Conservation (phyloP, 768 basidiomycete genomes). For the Pisolithus tinctorius region DNA sequence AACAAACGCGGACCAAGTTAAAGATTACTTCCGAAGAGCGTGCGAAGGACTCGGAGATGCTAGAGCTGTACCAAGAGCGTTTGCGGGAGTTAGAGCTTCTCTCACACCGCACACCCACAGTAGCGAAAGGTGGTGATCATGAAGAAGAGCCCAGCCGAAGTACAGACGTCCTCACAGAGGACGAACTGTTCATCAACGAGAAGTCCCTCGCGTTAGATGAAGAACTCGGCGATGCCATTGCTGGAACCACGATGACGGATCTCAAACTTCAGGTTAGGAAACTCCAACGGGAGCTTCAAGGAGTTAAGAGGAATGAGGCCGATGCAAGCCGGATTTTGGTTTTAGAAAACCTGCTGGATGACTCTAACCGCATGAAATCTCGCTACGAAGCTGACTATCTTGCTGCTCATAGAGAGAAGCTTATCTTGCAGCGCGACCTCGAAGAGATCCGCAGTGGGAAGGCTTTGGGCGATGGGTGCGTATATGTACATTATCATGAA, state of each 20-base stretch:
- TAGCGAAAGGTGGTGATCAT: slow-evolving; percentile 18
- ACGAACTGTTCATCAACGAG: slow-evolving; percentile 37
- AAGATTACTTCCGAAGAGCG: slow-evolving; percentile 66
- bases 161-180: slow-evolving; percentile 34
- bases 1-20: slow-evolving; percentile 64
- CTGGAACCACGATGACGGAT: slow-evolving; percentile 85
- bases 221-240: slow-evolving; percentile 82
- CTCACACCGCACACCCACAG: slow-evolving; percentile 42
- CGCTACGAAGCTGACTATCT: slow-evolving; percentile 88
- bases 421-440: slow-evolving; percentile 71
- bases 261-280: slow-evolving; percentile 82
- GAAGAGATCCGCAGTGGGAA: slow-evolving; percentile 91
- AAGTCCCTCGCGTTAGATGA: slow-evolving; percentile 63
- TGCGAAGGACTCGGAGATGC: slow-evolving; percentile 71
- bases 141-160: slow-evolving; percentile 12
- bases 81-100: slow-evolving; percentile 80
- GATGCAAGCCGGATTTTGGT: slow-evolving; percentile 75
- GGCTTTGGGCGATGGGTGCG: slow-evolving; percentile 74
- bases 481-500: not conserved
- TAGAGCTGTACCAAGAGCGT: slow-evolving; percentile 87
- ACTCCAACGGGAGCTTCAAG: slow-evolving; percentile 74
- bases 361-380: slow-evolving; percentile 84
- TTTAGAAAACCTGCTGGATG: slow-evolving; percentile 87
- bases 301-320: slow-evolving; percentile 64
- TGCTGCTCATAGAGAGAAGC: slow-evolving; percentile 72